Evolutionary conservation across 2,329 filamentous ascomycete genomes (phyloP).

Genomic region (Penicillium brasilianum): DNA sequence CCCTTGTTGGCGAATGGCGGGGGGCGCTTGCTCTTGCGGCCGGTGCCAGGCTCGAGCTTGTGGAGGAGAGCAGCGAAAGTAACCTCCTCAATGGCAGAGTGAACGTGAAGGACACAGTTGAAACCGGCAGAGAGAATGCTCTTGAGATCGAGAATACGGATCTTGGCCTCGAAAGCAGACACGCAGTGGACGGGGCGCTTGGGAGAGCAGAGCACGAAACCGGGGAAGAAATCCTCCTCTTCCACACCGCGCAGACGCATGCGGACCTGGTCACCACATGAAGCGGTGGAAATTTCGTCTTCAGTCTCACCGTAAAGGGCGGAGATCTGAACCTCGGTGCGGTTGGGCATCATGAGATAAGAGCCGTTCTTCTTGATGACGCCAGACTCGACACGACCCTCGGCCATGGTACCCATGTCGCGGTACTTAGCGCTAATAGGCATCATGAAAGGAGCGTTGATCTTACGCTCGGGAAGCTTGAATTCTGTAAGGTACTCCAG

Average conservation of each 20-base stretch:
- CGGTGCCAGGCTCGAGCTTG: conserved; percentile 93
- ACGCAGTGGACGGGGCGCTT: conserved; percentile 95
- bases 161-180: conserved; percentile 89
- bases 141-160: conserved; percentile 92
- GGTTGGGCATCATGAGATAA: conserved; percentile 95
- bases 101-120: conserved; percentile 97
- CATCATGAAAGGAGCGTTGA: conserved; percentile 99
- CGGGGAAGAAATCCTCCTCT: conserved; percentile 94
- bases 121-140: conserved; percentile 92
- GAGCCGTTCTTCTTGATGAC: conserved; percentile 87
- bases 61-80: conserved; percentile 87
- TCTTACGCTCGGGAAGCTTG: conserved; percentile 89
- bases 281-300: conserved; percentile 80
- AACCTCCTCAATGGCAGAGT: conserved; percentile 96
- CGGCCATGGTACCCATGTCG: conserved; percentile 96
- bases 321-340: conserved; percentile 76
- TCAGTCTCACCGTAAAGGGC: conserved; percentile 95
- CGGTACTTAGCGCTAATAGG: conserved; percentile 93
- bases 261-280: conserved; percentile 93
- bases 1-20: conserved; percentile 84
- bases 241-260: conserved; percentile 91
- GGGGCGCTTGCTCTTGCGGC: conserved; percentile 88
- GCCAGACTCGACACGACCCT: conserved; percentile 95
- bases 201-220: conserved; percentile 94
- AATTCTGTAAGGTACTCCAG: conserved; percentile 96